Percentiles rank a stretch among this genome's conserved stretches.
Evolutionary conservation across 805 yeast genomes (phyloP).

Genomic region (Yarrowia alimentaria): DNA sequence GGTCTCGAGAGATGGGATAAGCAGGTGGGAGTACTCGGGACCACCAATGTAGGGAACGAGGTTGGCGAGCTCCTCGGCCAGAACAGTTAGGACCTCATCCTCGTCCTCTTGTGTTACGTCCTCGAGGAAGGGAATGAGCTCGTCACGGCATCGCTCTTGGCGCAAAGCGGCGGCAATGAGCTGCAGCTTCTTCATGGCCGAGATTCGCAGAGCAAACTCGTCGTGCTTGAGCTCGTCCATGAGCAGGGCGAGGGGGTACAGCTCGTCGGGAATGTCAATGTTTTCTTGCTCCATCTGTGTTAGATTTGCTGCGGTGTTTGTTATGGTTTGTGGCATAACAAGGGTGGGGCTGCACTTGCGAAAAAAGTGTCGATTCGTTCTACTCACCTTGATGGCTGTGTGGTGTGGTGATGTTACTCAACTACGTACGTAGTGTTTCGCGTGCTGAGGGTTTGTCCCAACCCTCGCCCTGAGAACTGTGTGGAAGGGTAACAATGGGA

Average conservation of each 20-base stretch:
- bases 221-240: constrained; percentile 98
- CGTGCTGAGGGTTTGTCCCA: no score
- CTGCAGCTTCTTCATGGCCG: constrained; percentile 90
- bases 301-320: background rate
- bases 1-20: constrained; percentile 68
- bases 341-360: background rate
- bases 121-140: constrained; percentile 83
- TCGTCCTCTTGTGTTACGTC: constrained; percentile 78
- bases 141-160: constrained; percentile 85
- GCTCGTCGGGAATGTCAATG: constrained; percentile 46
- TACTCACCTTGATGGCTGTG: no score
- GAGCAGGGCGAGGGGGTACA: constrained; percentile 90
- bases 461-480: no score
- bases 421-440: no score
- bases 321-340: background rate
- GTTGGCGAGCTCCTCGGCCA: constrained; percentile 85
- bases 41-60: constrained; percentile 93
- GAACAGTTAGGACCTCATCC: constrained; percentile 92
- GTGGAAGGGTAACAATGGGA: no score
- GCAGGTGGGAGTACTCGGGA: constrained; percentile 53
- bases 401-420: no score
- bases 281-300: constrained; percentile 27
- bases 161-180: constrained; percentile 95
- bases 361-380: background rate
- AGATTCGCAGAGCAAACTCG: constrained; percentile 88